Base-by-base conservation (phyloP, 257 asterid species). In the Solanum raphanifolium region DNA sequence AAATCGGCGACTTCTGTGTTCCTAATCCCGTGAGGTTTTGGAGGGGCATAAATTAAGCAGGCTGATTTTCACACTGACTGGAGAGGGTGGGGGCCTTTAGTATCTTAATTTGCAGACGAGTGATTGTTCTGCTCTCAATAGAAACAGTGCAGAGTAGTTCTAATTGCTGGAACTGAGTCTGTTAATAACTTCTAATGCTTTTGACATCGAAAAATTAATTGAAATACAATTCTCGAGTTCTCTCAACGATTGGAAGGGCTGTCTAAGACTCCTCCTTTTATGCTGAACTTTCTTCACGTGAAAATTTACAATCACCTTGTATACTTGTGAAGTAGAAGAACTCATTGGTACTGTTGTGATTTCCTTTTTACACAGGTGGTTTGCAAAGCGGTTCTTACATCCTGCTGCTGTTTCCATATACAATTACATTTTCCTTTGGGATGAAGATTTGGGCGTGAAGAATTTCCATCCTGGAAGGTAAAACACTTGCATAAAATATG, bases 391-490 rank as follows among this genome's bases (percentile, higher is more conserved):
- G 29, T 97, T 97, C 91, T 87, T 97, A 81, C 98, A 96, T 90
- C 99, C 99, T 6, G 92, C 97, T 41, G 91, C 96, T 68, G 98
- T 97, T 74, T 94, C 98, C 27, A 83, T 88, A 20, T 97, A 97
- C 79, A 98, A 97, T 91, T 97, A 94, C 94, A 92, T 97, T 91
- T 97, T 97, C 92, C 95, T 97, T 23, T 97, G 99, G 99, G 99
- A 97, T 92, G 99, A 97, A 91, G 99, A 97, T 93, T 91, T 97
- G 87, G 99, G 98, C 11, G 98, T 96, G 90, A 92, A 92, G 88
- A 60, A 96, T 89, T 97, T 97, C 88, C 91, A 94, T 55, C 99
- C 99, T 41, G 95, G 99, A 91, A 95, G 99, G 99, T 96, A 88
- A 84, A 43, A 79, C 0, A 0, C 58, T 43, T 79, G 25, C 85